These are phyloP conservation scores for Ascochyta koolunga DNA, from an alignment of 2,329 filamentous ascomycete genomes.

Conservation along the genomic window DNA sequence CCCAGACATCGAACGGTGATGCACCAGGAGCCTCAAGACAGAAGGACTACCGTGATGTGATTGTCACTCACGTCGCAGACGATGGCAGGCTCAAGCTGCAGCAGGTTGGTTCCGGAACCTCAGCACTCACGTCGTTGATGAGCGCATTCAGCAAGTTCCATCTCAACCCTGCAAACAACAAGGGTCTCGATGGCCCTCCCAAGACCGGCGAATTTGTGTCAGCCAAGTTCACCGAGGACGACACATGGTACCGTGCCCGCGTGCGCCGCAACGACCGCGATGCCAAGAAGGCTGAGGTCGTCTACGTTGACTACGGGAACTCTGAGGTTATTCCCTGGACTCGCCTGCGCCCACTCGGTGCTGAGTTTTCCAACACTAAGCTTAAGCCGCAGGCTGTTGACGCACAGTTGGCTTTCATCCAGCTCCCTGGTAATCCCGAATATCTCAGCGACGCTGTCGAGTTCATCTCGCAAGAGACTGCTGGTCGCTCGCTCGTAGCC, in stretches of 20 bases:
- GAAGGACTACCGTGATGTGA: slow-evolving; percentile 92
- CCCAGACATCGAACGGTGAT: slow-evolving; percentile 60
- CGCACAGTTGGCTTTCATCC: slow-evolving; percentile 84
- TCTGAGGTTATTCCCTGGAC: slow-evolving; percentile 86
- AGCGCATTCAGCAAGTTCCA: slow-evolving; percentile 90
- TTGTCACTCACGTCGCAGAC: slow-evolving; percentile 87
- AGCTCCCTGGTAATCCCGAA: slow-evolving; percentile 81
- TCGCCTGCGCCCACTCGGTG: slow-evolving; percentile 78
- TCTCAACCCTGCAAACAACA: slow-evolving; percentile 78
- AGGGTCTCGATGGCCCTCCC: slow-evolving; percentile 73
- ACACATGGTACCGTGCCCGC: slow-evolving; percentile 92
- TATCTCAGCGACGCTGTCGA: slow-evolving; percentile 78
- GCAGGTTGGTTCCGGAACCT: slow-evolving; percentile 84
- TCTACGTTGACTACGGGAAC: slow-evolving; percentile 98
- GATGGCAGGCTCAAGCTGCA: slow-evolving; percentile 88
- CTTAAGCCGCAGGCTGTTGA: slow-evolving; percentile 88
- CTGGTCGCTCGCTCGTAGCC: slow-evolving; percentile 79
- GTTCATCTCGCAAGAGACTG: slow-evolving; percentile 76
- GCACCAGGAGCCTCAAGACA: slow-evolving; percentile 64
- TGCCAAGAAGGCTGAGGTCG: slow-evolving; percentile 81
- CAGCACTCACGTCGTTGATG: slow-evolving; percentile 86
- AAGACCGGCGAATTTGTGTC: slow-evolving; percentile 92
- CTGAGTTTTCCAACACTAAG: slow-evolving; percentile 76
- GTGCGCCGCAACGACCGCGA: slow-evolving; percentile 92
- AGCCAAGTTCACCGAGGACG: slow-evolving; percentile 86